Evolutionary conservation across 805 yeast genomes (phyloP), one percentile per base, ranked within the genome.

Genomic region (Schwanniomyces sp.): DNA sequence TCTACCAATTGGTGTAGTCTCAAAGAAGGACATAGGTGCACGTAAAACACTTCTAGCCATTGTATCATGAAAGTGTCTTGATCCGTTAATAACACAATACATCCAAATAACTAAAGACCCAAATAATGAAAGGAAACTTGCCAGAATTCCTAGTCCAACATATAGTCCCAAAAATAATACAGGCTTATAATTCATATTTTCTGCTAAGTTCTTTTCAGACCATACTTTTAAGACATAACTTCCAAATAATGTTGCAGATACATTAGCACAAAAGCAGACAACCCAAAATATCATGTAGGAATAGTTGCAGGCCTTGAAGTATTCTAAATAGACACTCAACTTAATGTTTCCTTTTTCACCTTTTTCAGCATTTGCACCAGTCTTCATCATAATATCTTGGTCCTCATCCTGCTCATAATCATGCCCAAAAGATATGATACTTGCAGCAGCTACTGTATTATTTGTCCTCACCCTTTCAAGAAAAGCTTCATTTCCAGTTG

Each of bases 1-100:
- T 54, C 96, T 76, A 1, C 97, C 96, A 75, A 88, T 77, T n/a
- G 97, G 97, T 0, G 95, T 87, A 11, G 90, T 82, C 59, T 91
- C 96, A 67, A 89, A 76, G 62, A 81, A 91, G 0, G 84, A 68
- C 92, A 88, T 88, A 41, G 96, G 96, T 2, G 94, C 83, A 51
- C 84, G 84, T 50, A 90, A 68, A n/a, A 90, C 43, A 9, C 50
- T 49, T 25, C 51, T 45, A 4, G 72, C 68, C 74, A 70, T 68
- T 14, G 56, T 59, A 38, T 69, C 71, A 48, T 70, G 76, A 55
- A 69, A 67, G 46, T 61, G 56, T 37, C 42, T 55, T 26, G 72
- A 63, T 16, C 68, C 70, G 43, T 32, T 17, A 4, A 67, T 58
- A 12, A 61, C 63, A 52, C 66, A 60, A 43, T 51, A 62, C 6